Base-by-base conservation (phyloP, 2,329 filamentous ascomycete species). In the Fusarium domesticum region DNA sequence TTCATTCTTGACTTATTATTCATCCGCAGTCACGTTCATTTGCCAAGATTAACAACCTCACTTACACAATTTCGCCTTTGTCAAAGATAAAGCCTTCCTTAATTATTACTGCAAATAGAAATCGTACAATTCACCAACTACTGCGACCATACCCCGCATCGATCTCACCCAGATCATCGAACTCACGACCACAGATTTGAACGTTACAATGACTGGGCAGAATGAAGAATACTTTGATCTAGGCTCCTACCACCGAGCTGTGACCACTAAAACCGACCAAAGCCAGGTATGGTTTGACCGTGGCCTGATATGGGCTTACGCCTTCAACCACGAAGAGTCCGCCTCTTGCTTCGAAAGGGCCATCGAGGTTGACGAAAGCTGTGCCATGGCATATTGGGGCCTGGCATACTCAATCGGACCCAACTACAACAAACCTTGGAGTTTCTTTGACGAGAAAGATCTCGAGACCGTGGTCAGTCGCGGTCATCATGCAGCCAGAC, bases 351-450 rank as follows among this genome's bases (percentile, higher is more conserved):
- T 87, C 56, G 69, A 81, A 54, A 67, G 70, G 7, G 82, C 81
- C n/a, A 74, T 80, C 23, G 61, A 64, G 1, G 60, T 70, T 36
- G 84, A 88, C 48, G 49, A 66, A 0, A 50, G 62, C 2, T 85
- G 79, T 45, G 74, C 76, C 20, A 80, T 87, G 71, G 83, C 80
- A 3, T 77, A 84, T 56, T 88, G 84, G 84, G 84, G 84, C 0
- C 66, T 86, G 5, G 82, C 87, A 0, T 90, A 86, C 60, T 73
- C 83, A 2, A 67, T 87, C 0, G 87, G 87, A 0, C 87, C 87
- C 4, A 90, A 92, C 59, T 83, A 83, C 64, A 80, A 91, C 68
- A 89, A 90, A 58, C 82, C 86, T 0, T 90, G 87, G 87, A 76
- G 80, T 19, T 73, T 80, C 18, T 89, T 90, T 52, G 84, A 85